Evolutionary conservation across 163 green algal species (phyloP), one percentile per base, ranked within the genome.

Genomic region (Trebouxiophyceae sp.): DNA sequence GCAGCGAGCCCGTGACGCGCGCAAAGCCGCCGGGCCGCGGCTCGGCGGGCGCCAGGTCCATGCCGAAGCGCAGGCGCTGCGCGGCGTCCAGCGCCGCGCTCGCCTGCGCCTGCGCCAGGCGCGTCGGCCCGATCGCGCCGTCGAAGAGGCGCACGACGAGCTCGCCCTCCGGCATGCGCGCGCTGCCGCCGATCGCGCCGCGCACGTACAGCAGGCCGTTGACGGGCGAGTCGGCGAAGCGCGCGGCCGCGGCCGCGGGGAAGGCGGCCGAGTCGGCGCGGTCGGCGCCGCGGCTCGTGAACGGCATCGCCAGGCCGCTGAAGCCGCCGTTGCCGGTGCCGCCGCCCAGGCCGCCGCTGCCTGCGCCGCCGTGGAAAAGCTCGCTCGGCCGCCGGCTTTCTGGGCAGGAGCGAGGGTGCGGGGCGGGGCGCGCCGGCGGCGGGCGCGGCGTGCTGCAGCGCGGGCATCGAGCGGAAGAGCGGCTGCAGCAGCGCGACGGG

Each of bases 401-500:
- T 8, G 16, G 8, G 39, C 39, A 50, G 16, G 39, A 50, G 39
- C 16, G 39, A 50, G 12, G 39, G 39, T 50, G 39, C 16, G 39
- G 16, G 16, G 16, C 8, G 39, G 39, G 16, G 39, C 39, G 39
- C 64, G 6, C 62, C 45, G 26, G 80, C 64, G 6, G 81, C 83
- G 23, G 74, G 73, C 1, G 72, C 72, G 28, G 77, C 69, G 62
- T 79, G 60, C 71, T 87, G 69, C 55, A 93, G 75, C 3, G 81
- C 87, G 4, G 82, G 87, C 62, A 89, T 65, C 5, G 85, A 80
- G 33, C 71, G 69, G 60, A 88, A 79, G 29, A 93, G 63, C 23
- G 88, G 87, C 44, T 81, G 72, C 59, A 96, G 78, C 54, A 85
- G 70, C 6, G 79, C 75, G 24, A 89, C 73, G 4, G 89, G 90